These are phyloP conservation scores for Drechslerella dactyloides DNA, from an alignment of 2,329 filamentous ascomycete genomes.

Conservation along the genomic window DNA sequence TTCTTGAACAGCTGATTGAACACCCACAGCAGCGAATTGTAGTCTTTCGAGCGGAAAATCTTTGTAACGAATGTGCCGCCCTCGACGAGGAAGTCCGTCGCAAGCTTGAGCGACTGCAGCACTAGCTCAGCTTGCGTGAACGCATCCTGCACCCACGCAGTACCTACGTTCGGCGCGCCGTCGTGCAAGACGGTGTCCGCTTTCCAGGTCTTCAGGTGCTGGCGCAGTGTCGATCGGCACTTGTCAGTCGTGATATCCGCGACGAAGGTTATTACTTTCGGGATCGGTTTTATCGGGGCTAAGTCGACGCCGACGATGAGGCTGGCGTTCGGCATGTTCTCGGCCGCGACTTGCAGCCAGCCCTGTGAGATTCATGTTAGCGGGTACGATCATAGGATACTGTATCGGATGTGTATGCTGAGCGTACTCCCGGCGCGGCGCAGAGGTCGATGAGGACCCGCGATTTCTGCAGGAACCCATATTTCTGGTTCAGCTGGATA, in stretches of 20 bases:
- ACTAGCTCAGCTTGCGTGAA: conserved; percentile 96
- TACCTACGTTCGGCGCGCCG: conserved; percentile 96
- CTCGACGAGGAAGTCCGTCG: conserved; percentile 87
- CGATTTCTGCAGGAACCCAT: conserved; percentile 95
- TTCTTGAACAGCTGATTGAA: conserved; percentile 95
- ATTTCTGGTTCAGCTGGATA: conserved; percentile 98
- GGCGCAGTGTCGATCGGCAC: conserved; percentile 84
- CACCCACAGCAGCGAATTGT: conserved; percentile 94
- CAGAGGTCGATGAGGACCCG: conserved; percentile 97
- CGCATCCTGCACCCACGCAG: conserved; percentile 96
- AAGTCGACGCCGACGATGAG: conserved; percentile 95
- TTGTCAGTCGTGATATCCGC: conserved; percentile 98
- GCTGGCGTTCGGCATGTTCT: conserved; percentile 88
- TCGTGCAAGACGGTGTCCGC: conserved; percentile 95
- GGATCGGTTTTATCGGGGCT: conserved; percentile 92
- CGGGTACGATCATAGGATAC: conserved; percentile 50
- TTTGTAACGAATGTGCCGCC: conserved; percentile 96
- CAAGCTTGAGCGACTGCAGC: conserved; percentile 87
- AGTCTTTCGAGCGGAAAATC: conserved; percentile 96
- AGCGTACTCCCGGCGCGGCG: conserved; percentile 80
- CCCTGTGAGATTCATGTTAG: conserved; percentile 63
- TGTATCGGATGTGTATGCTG: not conserved
- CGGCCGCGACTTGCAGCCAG: conserved; percentile 95
- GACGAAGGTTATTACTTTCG: conserved; percentile 91
- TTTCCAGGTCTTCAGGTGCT: conserved; percentile 94